Conservation (phyloP, 495 filamentous ascomycete species). For the Daldinia childiae region DNA sequence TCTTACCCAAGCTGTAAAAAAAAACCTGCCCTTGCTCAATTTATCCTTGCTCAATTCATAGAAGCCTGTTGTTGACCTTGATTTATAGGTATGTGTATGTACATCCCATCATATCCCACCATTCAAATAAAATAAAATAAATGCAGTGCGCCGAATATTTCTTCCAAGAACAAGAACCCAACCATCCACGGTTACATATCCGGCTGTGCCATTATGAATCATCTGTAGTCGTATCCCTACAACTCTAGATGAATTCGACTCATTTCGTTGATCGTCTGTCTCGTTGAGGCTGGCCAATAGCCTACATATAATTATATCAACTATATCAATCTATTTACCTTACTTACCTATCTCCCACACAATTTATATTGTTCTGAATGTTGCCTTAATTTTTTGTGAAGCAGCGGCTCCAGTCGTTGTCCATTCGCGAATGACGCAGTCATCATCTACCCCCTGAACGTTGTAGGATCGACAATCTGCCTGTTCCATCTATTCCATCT, state of each 20-base stretch:
- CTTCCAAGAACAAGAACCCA: slow-evolving; percentile 2
- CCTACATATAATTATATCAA: slow-evolving; percentile 7
- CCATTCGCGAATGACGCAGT: slow-evolving; percentile 31
- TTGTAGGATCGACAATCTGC: slow-evolving; percentile 13
- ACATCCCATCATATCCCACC: neutral
- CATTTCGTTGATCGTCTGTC: slow-evolving; percentile 7
- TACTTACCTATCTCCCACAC: neutral
- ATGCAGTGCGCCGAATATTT: slow-evolving; percentile 27
- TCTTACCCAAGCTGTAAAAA: neutral
- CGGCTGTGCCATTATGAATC: slow-evolving; percentile 27
- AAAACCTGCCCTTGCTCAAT: neutral
- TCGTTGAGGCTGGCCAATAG: slow-evolving; percentile 8
- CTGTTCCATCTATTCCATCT: neutral
- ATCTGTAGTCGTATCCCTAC: slow-evolving; percentile 11
- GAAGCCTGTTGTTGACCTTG: neutral
- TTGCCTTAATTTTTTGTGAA: slow-evolving; percentile 37
- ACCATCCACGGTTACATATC: neutral
- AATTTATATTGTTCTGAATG: slow-evolving; percentile 24
- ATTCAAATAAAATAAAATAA: neutral
- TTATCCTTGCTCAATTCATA: too few relatives aligned
- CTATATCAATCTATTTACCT: neutral
- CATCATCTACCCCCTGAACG: slow-evolving; percentile 20
- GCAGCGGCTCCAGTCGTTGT: slow-evolving; percentile 39
- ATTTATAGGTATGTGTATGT: too few relatives aligned
- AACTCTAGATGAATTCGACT: slow-evolving; percentile 22